These are phyloP conservation scores for Eutypa lata DNA, from an alignment of 2,329 filamentous ascomycete species.

Conservation along the genomic window DNA sequence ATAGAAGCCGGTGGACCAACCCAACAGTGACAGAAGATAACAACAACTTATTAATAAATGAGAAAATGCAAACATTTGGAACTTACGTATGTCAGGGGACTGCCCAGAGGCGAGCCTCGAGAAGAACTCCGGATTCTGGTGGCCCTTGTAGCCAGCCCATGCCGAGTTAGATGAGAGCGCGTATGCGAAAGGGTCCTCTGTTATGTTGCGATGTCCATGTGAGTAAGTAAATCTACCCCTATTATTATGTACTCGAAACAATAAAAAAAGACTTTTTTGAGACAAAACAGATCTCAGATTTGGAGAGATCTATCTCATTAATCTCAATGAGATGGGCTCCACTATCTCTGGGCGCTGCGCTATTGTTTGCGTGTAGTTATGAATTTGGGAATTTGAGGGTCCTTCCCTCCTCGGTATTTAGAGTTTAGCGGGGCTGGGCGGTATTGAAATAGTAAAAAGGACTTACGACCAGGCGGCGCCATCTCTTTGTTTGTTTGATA, in stretches of 20 bases:
- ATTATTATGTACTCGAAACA: not conserved
- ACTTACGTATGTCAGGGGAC: slow-evolving; percentile 57
- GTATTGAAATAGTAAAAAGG: not conserved
- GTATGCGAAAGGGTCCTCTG: slow-evolving; percentile 58
- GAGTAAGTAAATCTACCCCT: slow-evolving; percentile 13
- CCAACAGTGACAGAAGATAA: no score
- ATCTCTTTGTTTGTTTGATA: not conserved
- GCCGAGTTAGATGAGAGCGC: slow-evolving; percentile 66
- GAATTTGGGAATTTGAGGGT: not conserved
- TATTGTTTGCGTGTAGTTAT: not conserved
- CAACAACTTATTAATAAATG: no score
- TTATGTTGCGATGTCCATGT: slow-evolving; percentile 3
- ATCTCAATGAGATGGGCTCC: not conserved
- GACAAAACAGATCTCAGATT: not conserved
- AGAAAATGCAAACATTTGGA: not conserved
- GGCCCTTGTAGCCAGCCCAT: slow-evolving; percentile 64
- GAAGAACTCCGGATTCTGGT: slow-evolving; percentile 70
- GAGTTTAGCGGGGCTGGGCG: not conserved
- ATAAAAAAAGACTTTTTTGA: no score
- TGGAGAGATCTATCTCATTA: not conserved
- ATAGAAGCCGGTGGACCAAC: no score
- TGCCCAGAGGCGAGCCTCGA: slow-evolving; percentile 65
- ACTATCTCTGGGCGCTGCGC: not conserved
- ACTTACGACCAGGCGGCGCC: slow-evolving; percentile 1
- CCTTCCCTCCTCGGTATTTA: not conserved